Evolutionary conservation across 306 rosid genomes (phyloP), one percentile per base, ranked within the genome.

Genomic region (Casuarina equisetifolia): DNA sequence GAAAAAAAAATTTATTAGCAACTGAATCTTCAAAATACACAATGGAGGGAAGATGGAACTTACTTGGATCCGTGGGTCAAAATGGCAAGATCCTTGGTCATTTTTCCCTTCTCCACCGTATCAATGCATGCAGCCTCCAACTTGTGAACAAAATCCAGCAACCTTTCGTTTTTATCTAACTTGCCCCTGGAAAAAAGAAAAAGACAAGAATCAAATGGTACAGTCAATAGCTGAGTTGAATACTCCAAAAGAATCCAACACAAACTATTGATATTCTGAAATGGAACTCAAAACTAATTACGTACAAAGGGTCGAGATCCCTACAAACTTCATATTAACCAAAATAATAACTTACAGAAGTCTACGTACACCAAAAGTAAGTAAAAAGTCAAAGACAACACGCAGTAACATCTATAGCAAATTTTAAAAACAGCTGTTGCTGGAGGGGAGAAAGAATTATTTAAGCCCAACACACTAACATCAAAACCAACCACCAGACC

Each of bases 61-160:
- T 87, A 92, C 99, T 90, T 96, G 20, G 97, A 86, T 63, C 99
- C 97, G 16, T 96, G 98, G 82, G 79, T 69, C 87, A 96, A 81
- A 80, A 96, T 66, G 53, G 99, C 98, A 45, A 96, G 99, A 91
- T 96, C 99, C 84, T 92, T 95, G 70, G 97, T 95, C 99, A 95
- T 95, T 84, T 89, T 91, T 69, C 97, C 97, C 3, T 91, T 76
- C 75, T 95, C 99, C 83, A 95, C 97, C 0, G 97, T 90, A 82
- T 90, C 94, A 35, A 95, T 70, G 85, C 97, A 95, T 66, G 99
- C 93, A 80, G 88, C 86, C 85, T 95, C 99, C 86, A 95, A 88
- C 87, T 91, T 96, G 69, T 16, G 82, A 74, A 87, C 92, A 89
- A 96, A 96, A 44, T 92, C 94, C 73, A 46, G 82, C 78, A 96